Conservation (phyloP, 2,329 filamentous ascomycete species). For the Arthrinium puccinioides region DNA sequence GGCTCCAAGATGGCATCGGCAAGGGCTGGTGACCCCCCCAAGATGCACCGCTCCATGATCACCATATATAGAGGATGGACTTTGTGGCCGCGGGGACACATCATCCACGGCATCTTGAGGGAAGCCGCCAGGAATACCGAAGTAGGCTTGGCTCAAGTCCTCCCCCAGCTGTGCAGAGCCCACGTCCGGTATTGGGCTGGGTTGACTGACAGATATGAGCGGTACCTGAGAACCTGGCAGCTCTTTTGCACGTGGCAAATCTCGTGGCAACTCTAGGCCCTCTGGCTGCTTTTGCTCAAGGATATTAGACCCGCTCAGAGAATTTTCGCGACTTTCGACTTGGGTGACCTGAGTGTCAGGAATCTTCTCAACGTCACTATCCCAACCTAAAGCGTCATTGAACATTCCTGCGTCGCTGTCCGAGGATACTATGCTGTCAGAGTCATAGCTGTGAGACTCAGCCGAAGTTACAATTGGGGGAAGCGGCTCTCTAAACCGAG, state of each 20-base stretch:
- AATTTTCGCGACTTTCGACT: slow-evolving; percentile 11
- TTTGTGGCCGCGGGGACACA: no score
- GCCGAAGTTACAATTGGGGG: slow-evolving; percentile 65
- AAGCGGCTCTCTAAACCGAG: slow-evolving; percentile 54
- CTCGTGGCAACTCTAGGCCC: background rate
- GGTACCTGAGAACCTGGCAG: background rate
- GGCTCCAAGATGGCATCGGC: slow-evolving; percentile 16
- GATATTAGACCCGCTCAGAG: background rate
- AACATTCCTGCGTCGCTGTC: slow-evolving; percentile 29
- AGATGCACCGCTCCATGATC: no score
- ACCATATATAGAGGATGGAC: no score
- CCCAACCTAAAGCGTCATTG: slow-evolving; percentile 7
- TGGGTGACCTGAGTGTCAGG: slow-evolving; percentile 12
- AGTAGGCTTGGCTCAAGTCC: no score
- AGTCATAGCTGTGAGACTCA: slow-evolving; percentile 57
- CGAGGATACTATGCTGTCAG: slow-evolving; percentile 45
- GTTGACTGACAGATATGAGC: background rate
- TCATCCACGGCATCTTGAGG: no score
- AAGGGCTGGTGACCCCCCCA: background rate
- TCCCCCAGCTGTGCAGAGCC: no score
- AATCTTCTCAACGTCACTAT: slow-evolving; percentile 10
- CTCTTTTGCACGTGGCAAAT: background rate
- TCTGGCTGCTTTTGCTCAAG: background rate
- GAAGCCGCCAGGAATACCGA: background rate
- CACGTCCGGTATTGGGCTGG: background rate